Conservation (phyloP, 257 asterid species). For the Capsicum baccatum region DNA sequence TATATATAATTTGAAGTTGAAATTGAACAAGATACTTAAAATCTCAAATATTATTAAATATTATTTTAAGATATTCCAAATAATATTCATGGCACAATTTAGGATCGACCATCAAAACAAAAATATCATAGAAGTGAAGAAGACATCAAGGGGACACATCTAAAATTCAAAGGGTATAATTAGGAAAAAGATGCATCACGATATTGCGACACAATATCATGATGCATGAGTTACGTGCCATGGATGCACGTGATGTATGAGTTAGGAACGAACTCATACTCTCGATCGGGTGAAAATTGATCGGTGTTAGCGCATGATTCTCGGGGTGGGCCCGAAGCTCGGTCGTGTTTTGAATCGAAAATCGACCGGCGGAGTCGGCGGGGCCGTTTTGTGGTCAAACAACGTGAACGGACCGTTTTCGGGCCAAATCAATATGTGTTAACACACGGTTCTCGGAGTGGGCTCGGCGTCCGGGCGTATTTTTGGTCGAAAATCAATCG, state of each 20-base stretch:
- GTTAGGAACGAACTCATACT: background rate
- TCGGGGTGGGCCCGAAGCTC: too few species aligned
- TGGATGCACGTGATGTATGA: background rate
- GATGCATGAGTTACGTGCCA: background rate
- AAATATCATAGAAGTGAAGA: background rate
- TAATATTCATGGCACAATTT: background rate
- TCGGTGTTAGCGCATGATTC: too few species aligned
- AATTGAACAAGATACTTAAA: background rate
- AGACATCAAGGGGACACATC: background rate
- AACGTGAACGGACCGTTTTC: too few species aligned
- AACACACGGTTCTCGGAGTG: too few species aligned
- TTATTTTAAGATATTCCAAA: background rate
- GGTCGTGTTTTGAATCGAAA: too few species aligned
- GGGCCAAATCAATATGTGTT: too few species aligned
- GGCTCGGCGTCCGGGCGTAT: too few species aligned
- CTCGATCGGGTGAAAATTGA: background rate
- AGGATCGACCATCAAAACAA: background rate
- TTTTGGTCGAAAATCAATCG: too few species aligned
- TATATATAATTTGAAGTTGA: background rate
- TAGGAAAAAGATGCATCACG: background rate
- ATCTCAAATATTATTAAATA: background rate
- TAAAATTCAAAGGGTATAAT: background rate
- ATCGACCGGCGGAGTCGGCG: too few species aligned
- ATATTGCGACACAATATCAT: background rate
- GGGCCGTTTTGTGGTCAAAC: too few species aligned